Evolutionary conservation across 441 rosid species (phyloP).

Genomic region (Gossypium laxum): DNA sequence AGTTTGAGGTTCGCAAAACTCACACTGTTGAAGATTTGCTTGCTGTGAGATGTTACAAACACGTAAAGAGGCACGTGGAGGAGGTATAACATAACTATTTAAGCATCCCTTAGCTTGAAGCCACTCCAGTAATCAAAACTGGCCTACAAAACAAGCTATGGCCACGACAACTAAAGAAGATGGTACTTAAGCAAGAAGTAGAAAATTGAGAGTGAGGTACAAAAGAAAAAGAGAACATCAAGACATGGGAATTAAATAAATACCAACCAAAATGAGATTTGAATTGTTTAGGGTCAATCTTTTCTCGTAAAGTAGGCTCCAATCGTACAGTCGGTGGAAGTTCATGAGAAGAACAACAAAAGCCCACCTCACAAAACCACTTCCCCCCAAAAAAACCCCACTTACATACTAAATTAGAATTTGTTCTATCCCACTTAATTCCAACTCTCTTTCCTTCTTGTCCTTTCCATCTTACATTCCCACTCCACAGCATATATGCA

Average conservation of each 20-base stretch:
- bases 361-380: conserved; percentile 11
- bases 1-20: too few relatives aligned
- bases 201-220: neutral
- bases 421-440: conserved; percentile 3
- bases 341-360: conserved; percentile 11
- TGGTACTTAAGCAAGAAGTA: neutral
- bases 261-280: neutral
- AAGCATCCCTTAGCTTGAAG: neutral
- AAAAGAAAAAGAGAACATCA: neutral
- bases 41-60: too few relatives aligned
- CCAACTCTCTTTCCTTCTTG: neutral
- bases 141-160: neutral
- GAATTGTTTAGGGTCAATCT: neutral
- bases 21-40: too few relatives aligned
- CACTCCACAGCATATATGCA: conserved; percentile 1
- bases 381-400: neutral
- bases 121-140: neutral
- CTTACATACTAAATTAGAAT: conserved; percentile 6
- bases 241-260: neutral
- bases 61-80: too few relatives aligned
- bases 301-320: neutral
- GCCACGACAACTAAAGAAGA: neutral
- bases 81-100: neutral
- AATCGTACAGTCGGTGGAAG: neutral
- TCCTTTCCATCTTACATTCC: neutral